These are phyloP conservation scores for Wickerhamiella slavikovae DNA, from an alignment of 805 yeast genomes.

Conservation along the genomic window DNA sequence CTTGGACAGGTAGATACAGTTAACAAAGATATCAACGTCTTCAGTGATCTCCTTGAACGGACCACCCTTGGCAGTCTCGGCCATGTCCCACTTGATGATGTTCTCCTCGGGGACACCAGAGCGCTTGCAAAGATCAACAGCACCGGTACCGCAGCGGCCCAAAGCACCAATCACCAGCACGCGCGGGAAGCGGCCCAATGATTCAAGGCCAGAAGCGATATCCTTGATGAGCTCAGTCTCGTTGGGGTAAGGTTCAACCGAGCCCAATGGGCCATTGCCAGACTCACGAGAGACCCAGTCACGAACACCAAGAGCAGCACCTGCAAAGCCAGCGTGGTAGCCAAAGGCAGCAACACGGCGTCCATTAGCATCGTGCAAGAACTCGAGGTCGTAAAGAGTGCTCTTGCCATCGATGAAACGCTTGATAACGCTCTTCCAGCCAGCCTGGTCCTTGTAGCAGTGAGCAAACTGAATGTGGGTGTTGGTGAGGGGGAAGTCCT, in stretches of 20 bases:
- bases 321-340: constrained; percentile 99
- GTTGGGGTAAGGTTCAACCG: constrained; percentile 63
- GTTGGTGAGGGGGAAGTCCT: constrained; percentile 79
- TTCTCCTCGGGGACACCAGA: constrained; percentile 75
- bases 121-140: constrained; percentile 60
- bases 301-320: constrained; percentile 88
- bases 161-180: constrained; percentile 88
- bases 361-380: constrained; percentile 80
- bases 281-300: constrained; percentile 89
- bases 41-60: constrained; percentile 84
- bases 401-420: constrained; percentile 91
- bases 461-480: constrained; percentile 98
- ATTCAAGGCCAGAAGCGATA: constrained; percentile 40
- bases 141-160: constrained; percentile 98
- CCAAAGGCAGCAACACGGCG: constrained; percentile 99
- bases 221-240: constrained; percentile 57
- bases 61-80: constrained; percentile 92
- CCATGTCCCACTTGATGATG: constrained; percentile 86
- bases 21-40: constrained; percentile 69
- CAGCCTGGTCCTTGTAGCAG: constrained; percentile 93
- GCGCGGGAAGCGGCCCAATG: constrained; percentile 39
- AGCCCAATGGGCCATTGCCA: constrained; percentile 42
- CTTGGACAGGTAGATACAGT: constrained; percentile 84
- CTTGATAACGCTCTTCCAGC: constrained; percentile 80
- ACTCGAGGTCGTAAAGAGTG: constrained; percentile 79